These are phyloP conservation scores for Xylaria castorea DNA, from an alignment of 495 filamentous ascomycete species.

Conservation along the genomic window DNA sequence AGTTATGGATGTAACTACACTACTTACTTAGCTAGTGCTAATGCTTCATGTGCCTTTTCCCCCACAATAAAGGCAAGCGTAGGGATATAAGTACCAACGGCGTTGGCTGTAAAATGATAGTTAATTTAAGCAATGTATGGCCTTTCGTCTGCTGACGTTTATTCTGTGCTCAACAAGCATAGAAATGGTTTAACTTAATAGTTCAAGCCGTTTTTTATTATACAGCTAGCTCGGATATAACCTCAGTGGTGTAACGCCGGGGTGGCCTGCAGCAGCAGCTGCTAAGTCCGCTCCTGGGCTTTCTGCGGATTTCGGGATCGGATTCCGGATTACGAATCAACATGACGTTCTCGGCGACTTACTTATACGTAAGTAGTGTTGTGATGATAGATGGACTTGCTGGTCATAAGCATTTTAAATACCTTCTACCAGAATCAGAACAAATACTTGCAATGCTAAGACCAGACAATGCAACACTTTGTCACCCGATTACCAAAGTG, in stretches of 20 bases:
- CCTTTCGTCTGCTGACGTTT: too few species aligned
- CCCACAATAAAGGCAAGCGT: too few species aligned
- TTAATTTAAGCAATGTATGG: too few species aligned
- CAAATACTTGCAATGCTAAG: neutral
- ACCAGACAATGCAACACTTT: neutral
- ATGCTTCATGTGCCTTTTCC: too few species aligned
- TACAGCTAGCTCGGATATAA: neutral
- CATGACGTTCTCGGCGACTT: neutral
- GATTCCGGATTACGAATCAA: neutral
- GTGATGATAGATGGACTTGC: neutral
- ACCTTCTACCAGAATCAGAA: neutral
- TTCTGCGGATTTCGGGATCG: neutral
- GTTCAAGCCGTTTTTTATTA: neutral
- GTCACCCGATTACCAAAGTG: neutral
- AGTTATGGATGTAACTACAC: neutral
- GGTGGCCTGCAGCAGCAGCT: too few species aligned
- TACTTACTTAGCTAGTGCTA: too few species aligned
- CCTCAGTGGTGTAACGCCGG: neutral
- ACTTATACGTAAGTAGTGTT: neutral
- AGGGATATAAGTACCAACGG: too few species aligned
- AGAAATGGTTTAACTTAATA: neutral
- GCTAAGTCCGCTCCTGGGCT: neutral
- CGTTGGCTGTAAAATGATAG: too few species aligned
- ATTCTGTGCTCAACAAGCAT: too few species aligned
- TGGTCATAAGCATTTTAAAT: neutral